Base-by-base conservation (phyloP, 1,284 basidiomycete genomes). In the Schizophyllum commune region DNA sequence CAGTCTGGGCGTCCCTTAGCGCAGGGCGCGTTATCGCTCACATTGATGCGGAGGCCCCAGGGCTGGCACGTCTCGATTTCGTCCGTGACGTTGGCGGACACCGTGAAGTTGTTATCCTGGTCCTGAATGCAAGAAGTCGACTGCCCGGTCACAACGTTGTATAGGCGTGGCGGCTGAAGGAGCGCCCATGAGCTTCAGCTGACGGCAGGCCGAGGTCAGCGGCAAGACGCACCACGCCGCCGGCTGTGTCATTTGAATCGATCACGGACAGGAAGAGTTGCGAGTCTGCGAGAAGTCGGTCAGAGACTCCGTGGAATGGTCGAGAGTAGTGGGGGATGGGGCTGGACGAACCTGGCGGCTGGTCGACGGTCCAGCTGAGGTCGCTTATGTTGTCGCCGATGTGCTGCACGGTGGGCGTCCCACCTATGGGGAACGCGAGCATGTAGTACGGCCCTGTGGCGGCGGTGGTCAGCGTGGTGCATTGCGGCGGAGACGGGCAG, bases 51-150 rank as follows among this genome's bases (percentile, higher is more conserved):
- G 11, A 77, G 65, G 3, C 73, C 74, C 70, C 74, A 71, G 7
- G 69, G 70, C n/a, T 73, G 63, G 62, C 76, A 77, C 11, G 75
- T 74, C 8, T 62, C 59, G 11, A 77, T 58, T 4, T 66, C 64
- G 8, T 65, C 63, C 1, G 74, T 73, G 52, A 75, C 68, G 59
- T 77, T 77, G 4, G 73, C 67, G 15, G 63, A 62, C n/a, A 76
- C 62, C 6, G 66, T 64, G 32, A 73, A 65, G 32, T 67, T 55
- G 15, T 69, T 62, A 8, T 67, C 68, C 22, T 67, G 60, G 8
- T 71, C 51, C 0, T 70, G 64, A 13, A 74, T 64, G 60, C 75
- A 76, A 9, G 70, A 66, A 2, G 71, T 68, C 33, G 67, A 63
- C 22, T 55, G 58, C 4, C 70, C 71, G 20, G 64, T 68, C 27